These are phyloP conservation scores for Aristolochia fimbriata DNA, from an alignment of 164 flowering plant species.

Conservation along the genomic window DNA sequence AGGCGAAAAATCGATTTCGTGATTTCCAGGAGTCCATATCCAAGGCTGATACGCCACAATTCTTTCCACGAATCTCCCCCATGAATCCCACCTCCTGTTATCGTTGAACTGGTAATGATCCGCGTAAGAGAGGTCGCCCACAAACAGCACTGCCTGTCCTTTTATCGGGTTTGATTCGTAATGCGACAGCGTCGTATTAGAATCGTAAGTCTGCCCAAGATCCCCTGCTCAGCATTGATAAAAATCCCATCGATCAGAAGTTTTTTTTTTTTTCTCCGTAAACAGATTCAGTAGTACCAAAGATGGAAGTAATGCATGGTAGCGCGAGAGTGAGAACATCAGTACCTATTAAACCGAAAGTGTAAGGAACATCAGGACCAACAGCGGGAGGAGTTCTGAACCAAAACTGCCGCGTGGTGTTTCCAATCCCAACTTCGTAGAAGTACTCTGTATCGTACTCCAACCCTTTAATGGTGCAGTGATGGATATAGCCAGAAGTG, in stretches of 20 bases:
- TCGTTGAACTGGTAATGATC: conserved; percentile 24
- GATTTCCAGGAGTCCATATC: conserved; percentile 44
- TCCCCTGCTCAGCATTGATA: conserved; percentile 22
- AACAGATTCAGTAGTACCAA: no score
- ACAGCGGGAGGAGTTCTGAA: conserved; percentile 38
- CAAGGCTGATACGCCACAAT: conserved; percentile 36
- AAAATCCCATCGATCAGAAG: background rate
- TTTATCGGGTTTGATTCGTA: conserved; percentile 18
- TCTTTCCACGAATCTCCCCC: conserved; percentile 32
- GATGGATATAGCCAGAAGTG: conserved; percentile 49
- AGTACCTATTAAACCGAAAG: conserved; percentile 40
- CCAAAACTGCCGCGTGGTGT: conserved; percentile 24
- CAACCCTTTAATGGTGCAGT: conserved; percentile 32
- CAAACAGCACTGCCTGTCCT: conserved; percentile 28
- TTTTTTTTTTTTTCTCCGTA: no score
- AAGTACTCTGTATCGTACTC: conserved; percentile 31
- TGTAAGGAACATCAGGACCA: conserved; percentile 44
- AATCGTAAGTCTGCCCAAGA: conserved; percentile 35
- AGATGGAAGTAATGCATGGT: no score
- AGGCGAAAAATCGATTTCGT: conserved; percentile 34
- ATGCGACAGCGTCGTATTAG: conserved; percentile 27
- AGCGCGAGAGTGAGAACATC: background rate
- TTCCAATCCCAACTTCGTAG: conserved; percentile 26
- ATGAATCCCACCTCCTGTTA: conserved; percentile 35
- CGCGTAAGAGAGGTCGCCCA: conserved; percentile 38